A percentile compares a stretch with the other conserved stretches of the same genome.
phyloP scores from a whole-genome alignment of 345 rosid genomes.

The Excoecaria agallocha region DNA sequence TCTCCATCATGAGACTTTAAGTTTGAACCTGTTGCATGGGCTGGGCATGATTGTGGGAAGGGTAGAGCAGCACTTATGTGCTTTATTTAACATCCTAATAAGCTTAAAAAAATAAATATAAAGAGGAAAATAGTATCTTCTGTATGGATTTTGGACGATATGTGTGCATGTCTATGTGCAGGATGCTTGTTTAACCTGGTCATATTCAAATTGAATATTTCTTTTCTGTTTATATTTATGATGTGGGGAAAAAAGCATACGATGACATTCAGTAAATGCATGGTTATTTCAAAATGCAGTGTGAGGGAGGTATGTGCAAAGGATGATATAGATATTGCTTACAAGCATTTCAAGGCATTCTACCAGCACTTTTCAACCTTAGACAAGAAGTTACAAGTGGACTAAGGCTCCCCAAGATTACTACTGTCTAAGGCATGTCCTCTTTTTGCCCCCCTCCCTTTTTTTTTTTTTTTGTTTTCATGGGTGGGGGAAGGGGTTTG shows the following conservation, averaged over 20 bases:
- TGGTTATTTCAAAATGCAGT: constrained; percentile 30
- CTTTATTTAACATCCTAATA: not conserved
- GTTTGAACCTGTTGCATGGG: too few species aligned
- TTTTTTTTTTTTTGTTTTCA: not conserved
- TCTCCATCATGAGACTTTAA: not conserved
- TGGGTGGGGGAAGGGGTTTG: too few species aligned
- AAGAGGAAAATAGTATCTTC: not conserved
- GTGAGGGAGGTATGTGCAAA: constrained; percentile 87
- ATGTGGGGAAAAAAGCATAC: not conserved
- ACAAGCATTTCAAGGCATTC: constrained; percentile 91
- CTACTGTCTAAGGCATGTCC: too few species aligned
- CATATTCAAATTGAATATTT: not conserved
- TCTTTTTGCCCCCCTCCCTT: too few species aligned
- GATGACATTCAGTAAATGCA: not conserved
- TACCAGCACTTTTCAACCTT: constrained; percentile 63
- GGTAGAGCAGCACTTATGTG: too few species aligned
- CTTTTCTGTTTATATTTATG: not conserved
- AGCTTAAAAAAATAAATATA: too few species aligned
- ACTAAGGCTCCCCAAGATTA: constrained; percentile 17
- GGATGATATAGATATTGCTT: constrained; percentile 77
- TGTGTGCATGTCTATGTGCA: not conserved
- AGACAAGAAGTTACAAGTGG: constrained; percentile 64
- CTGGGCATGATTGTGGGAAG: too few species aligned
- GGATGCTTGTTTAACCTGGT: not conserved
- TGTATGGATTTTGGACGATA: not conserved